Conservation (phyloP, 108 stramenopile species). For the Skeletonema marinoi region DNA sequence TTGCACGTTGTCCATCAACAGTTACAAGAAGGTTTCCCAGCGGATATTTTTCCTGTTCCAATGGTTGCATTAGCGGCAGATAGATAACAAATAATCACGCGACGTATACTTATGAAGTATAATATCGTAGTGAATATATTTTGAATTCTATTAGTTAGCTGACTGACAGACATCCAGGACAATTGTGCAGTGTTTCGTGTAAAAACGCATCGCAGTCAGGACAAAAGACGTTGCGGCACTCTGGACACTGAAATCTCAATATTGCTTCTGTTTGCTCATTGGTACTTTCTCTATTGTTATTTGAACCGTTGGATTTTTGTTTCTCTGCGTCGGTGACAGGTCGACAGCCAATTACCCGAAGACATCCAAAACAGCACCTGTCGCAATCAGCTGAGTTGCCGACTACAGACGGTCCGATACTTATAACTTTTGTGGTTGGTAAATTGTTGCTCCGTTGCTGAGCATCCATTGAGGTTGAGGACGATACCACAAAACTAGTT, state of each 20-base stretch:
- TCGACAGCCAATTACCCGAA: conserved; percentile 53
- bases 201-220: conserved; percentile 87
- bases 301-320: conserved; percentile 1
- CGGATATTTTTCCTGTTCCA: conserved; percentile 87
- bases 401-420: conserved; percentile 41
- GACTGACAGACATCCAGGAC: conserved; percentile 79
- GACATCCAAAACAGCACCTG: conserved; percentile 74
- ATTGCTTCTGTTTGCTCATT: conserved; percentile 18
- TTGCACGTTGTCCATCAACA: conserved; percentile 59
- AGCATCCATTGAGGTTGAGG: conserved; percentile 15
- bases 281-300: conserved; percentile 22
- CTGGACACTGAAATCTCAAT: conserved; percentile 84
- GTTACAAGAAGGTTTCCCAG: conserved; percentile 82
- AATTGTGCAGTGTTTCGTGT: conserved; percentile 92
- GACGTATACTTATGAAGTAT: no score
- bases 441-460: not conserved
- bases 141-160: not conserved
- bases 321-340: conserved; percentile 7
- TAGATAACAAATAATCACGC: not conserved
- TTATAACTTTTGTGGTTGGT: conserved; percentile 33
- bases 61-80: conserved; percentile 71
- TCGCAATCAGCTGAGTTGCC: conserved; percentile 48
- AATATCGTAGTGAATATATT: not conserved
- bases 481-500: conserved; percentile 32
- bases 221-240: conserved; percentile 86